Percentiles rank a stretch among this genome's conserved stretches.
Conservation (phyloP, 768 basidiomycete species). For the Naematelia aurantialba region DNA sequence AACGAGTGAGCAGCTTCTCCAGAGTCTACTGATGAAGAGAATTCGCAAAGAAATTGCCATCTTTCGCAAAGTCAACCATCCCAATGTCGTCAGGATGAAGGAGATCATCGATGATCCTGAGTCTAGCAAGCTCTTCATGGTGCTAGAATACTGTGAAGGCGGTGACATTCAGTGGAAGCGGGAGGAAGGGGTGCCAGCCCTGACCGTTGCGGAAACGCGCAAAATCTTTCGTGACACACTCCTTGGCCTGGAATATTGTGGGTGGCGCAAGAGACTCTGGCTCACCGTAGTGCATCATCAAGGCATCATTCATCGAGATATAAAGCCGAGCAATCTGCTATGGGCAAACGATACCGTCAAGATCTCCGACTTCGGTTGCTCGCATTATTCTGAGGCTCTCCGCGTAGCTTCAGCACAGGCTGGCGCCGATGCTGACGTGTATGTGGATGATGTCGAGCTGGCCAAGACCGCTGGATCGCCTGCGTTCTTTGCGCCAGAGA, state of each 20-base stretch:
- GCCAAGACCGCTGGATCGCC: constrained; percentile 92
- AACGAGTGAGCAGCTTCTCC: constrained; percentile 24
- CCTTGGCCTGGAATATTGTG: constrained; percentile 90
- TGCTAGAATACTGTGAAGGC: constrained; percentile 93
- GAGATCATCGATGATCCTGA: constrained; percentile 94
- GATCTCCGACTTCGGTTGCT: constrained; percentile 97
- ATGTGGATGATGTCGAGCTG: constrained; percentile 78
- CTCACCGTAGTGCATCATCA: constrained; percentile 78
- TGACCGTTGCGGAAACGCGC: constrained; percentile 76
- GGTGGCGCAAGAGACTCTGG: constrained; percentile 49
- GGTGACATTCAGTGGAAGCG: constrained; percentile 91
- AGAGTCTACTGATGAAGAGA: constrained; percentile 52
- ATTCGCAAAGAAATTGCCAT: constrained; percentile 93
- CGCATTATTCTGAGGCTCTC: constrained; percentile 89
- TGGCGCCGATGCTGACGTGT: constrained; percentile 54
- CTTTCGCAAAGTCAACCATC: constrained; percentile 93
- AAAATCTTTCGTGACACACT: constrained; percentile 89
- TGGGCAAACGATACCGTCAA: constrained; percentile 89
- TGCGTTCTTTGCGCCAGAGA: constrained; percentile 92
- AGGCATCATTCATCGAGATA: constrained; percentile 98
- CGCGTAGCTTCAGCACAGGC: constrained; percentile 59
- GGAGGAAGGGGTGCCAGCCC: constrained; percentile 62
- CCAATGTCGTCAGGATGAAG: constrained; percentile 79
- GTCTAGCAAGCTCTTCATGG: constrained; percentile 85
- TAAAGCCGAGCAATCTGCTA: constrained; percentile 95